These are phyloP conservation scores for Fusarium cyanostomum DNA, from an alignment of 2,329 filamentous ascomycete species.

Conservation along the genomic window DNA sequence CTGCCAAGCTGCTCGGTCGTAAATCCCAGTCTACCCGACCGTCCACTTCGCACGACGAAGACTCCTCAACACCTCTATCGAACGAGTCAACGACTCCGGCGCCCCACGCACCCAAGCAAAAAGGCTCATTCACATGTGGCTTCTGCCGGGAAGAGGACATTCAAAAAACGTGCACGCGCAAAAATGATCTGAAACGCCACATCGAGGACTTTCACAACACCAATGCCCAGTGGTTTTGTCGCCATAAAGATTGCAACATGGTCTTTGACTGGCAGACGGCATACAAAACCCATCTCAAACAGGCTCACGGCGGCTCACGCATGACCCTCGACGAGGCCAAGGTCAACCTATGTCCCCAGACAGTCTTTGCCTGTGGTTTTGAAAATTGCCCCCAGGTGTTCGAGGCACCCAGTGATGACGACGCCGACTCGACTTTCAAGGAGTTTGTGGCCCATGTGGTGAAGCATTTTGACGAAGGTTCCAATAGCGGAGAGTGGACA, in stretches of 20 bases:
- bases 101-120: conserved; percentile 50
- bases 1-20: conserved; percentile 48
- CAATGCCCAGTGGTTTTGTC: conserved; percentile 58
- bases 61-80: conserved; percentile 34
- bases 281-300: conserved; percentile 58
- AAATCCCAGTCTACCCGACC: conserved; percentile 39
- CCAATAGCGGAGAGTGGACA: conserved; percentile 54
- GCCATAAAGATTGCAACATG: conserved; percentile 54
- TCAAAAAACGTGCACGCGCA: conserved; percentile 55
- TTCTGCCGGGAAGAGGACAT: conserved; percentile 56
- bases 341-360: conserved; percentile 56
- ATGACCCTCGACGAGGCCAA: conserved; percentile 55
- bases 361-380: conserved; percentile 60
- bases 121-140: conserved; percentile 51
- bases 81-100: conserved; percentile 38
- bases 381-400: conserved; percentile 56
- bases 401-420: conserved; percentile 53
- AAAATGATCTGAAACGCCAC: conserved; percentile 60
- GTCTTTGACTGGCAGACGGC: conserved; percentile 60
- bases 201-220: conserved; percentile 60
- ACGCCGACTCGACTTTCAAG: conserved; percentile 52
- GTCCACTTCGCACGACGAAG: conserved; percentile 39
- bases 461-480: conserved; percentile 57
- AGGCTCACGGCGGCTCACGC: conserved; percentile 53
- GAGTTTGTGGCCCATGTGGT: conserved; percentile 58